A percentile compares a stretch with the other conserved stretches of the same genome.
phyloP scores from a whole-genome alignment of 192 early-diverging fungal genomes.

The Borealophlyctis nickersoniae region DNA sequence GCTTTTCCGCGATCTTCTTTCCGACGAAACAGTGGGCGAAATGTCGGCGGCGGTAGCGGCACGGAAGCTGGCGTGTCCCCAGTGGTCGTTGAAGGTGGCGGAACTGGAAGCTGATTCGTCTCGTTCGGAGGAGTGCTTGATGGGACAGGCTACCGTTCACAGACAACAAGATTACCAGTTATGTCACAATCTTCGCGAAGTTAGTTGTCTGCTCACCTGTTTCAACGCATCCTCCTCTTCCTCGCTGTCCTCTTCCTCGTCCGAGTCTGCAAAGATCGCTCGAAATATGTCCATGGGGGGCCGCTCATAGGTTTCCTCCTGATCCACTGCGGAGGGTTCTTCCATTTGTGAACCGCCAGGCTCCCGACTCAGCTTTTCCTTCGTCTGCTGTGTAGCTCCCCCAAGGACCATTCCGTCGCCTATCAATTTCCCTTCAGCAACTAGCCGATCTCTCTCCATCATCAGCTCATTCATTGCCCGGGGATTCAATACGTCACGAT shows the following conservation, averaged over 20 bases:
- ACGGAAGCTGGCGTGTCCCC: too few relatives aligned
- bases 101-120: background rate
- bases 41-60: slow-evolving; percentile 30
- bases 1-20: slow-evolving; percentile 24
- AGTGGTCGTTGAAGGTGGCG: background rate
- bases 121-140: background rate
- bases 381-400: background rate
- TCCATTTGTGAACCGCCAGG: slow-evolving; percentile 3
- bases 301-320: slow-evolving; percentile 41
- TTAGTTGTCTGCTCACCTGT: background rate
- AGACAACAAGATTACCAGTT: background rate
- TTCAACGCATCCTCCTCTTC: slow-evolving; percentile 1
- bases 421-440: slow-evolving; percentile 19
- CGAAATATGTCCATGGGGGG: slow-evolving; percentile 85
- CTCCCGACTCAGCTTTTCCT: slow-evolving; percentile 11
- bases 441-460: slow-evolving; percentile 26
- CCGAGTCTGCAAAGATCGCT: slow-evolving; percentile 74
- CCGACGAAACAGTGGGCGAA: slow-evolving; percentile 29
- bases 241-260: slow-evolving; percentile 57
- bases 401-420: background rate
- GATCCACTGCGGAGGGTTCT: slow-evolving; percentile 10
- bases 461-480: slow-evolving; percentile 41
- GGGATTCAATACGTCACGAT: slow-evolving; percentile 38
- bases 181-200: background rate
- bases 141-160: background rate